Evolutionary conservation across 2,329 filamentous ascomycete genomes (phyloP).

Genomic region (Colletotrichum endophyticum): DNA sequence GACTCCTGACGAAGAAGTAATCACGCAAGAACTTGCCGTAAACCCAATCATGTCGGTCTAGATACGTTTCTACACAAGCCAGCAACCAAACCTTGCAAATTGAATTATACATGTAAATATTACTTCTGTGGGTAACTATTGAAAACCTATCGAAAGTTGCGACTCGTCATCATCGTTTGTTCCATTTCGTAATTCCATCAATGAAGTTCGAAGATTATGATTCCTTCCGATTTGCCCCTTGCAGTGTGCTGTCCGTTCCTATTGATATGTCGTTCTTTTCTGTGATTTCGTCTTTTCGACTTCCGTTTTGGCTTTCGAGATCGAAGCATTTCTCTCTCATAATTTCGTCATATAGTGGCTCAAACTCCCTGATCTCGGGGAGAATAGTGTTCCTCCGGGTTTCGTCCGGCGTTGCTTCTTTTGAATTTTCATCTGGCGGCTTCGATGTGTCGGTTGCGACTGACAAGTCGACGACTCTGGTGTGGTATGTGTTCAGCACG

Average conservation of each 20-base stretch:
- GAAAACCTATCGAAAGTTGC: no score
- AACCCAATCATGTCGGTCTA: background rate
- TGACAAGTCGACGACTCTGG: background rate
- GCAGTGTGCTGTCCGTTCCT: background rate
- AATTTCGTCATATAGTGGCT: background rate
- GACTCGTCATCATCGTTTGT: no score
- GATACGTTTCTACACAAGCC: background rate
- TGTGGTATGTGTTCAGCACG: background rate
- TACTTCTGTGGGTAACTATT: background rate
- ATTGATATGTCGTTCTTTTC: background rate
- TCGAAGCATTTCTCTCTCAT: background rate
- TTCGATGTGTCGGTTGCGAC: background rate
- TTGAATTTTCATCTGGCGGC: background rate
- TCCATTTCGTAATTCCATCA: background rate
- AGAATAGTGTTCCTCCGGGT: background rate
- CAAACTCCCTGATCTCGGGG: background rate
- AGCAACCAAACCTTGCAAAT: background rate
- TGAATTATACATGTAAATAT: background rate
- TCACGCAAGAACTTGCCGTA: background rate
- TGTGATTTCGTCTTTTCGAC: background rate
- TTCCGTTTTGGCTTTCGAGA: background rate
- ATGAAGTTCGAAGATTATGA: rapidly evolving
- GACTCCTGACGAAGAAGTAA: background rate
- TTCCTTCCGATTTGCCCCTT: background rate
- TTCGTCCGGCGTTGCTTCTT: background rate